Evolutionary conservation across 2,329 filamentous ascomycete genomes (phyloP).

Genomic region (Tolypocladium cylindrosporum): DNA sequence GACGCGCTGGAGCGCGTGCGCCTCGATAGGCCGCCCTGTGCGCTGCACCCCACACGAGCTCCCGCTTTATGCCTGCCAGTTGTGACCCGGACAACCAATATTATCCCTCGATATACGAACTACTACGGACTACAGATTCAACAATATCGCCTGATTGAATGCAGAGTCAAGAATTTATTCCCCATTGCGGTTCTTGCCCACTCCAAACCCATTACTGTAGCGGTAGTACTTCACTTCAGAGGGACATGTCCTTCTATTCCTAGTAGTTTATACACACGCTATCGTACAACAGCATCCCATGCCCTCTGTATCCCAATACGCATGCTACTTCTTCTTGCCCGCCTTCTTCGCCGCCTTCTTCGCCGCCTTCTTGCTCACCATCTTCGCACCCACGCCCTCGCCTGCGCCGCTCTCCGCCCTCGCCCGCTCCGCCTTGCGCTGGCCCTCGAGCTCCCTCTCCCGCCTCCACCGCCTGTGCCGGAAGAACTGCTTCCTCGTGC

Average conservation of each 20-base stretch:
- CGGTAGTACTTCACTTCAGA: too few relatives aligned
- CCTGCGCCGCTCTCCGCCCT: conserved; percentile 21
- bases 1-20: background rate
- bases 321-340: conserved; percentile 21
- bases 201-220: too few relatives aligned
- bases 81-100: too few relatives aligned
- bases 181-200: too few relatives aligned
- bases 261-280: background rate
- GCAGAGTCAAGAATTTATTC: too few relatives aligned
- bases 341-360: conserved; percentile 26
- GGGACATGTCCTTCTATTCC: background rate
- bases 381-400: conserved; percentile 22
- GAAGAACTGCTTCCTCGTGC: conserved; percentile 39
- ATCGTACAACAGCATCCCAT: background rate
- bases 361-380: conserved; percentile 21
- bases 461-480: conserved; percentile 31
- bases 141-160: background rate
- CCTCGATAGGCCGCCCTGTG: background rate
- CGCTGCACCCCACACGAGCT: background rate
- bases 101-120: too few relatives aligned
- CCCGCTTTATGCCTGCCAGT: background rate
- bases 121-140: too few relatives aligned
- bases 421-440: conserved; percentile 26
- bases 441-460: conserved; percentile 30
- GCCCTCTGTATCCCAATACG: too few relatives aligned